phyloP scores from a whole-genome alignment of 805 yeast genomes.

The Kregervanrija pseudodelftensis region DNA sequence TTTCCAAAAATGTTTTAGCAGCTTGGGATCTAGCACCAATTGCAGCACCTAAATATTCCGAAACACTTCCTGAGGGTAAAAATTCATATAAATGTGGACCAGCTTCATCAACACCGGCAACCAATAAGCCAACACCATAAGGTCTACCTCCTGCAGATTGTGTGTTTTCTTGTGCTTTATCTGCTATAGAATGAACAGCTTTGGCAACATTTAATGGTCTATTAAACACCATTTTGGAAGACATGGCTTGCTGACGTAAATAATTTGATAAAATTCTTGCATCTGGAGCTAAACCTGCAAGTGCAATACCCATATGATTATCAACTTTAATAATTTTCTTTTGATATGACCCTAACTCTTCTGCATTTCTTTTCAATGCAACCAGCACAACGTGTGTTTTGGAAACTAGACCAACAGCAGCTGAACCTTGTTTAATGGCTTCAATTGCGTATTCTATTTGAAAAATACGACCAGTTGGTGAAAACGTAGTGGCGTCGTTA shows the following conservation, averaged over 20 bases:
- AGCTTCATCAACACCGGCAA: conserved; percentile 86
- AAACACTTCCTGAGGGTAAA: conserved; percentile 89
- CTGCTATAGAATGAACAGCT: conserved; percentile 83
- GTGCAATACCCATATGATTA: conserved; percentile 87
- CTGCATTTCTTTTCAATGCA: conserved; percentile 93
- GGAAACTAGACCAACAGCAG: conserved; percentile 90
- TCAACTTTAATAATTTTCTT: conserved; percentile 89
- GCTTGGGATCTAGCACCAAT: conserved; percentile 99
- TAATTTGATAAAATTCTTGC: conserved; percentile 89
- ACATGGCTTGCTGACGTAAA: conserved; percentile 86
- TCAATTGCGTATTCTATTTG: conserved; percentile 88
- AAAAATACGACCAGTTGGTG: conserved; percentile 89
- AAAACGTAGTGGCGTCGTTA: conserved; percentile 96
- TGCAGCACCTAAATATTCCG: conserved; percentile 89
- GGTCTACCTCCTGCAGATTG: conserved; percentile 96
- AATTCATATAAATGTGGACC: conserved; percentile 95
- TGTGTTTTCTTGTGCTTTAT: conserved; percentile 95
- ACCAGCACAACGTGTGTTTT: conserved; percentile 84
- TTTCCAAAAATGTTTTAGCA: conserved; percentile 90
- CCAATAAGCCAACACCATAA: conserved; percentile 91
- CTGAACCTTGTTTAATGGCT: conserved; percentile 97
- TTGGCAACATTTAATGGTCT: conserved; percentile 77
- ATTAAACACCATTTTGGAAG: conserved; percentile 75
- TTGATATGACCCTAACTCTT: conserved; percentile 94
- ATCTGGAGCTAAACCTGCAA: conserved; percentile 98